A percentile compares a stretch with the other conserved stretches of the same genome.
phyloP scores from a whole-genome alignment of 2,329 filamentous ascomycete genomes.

The Penicillium corylophilum region DNA sequence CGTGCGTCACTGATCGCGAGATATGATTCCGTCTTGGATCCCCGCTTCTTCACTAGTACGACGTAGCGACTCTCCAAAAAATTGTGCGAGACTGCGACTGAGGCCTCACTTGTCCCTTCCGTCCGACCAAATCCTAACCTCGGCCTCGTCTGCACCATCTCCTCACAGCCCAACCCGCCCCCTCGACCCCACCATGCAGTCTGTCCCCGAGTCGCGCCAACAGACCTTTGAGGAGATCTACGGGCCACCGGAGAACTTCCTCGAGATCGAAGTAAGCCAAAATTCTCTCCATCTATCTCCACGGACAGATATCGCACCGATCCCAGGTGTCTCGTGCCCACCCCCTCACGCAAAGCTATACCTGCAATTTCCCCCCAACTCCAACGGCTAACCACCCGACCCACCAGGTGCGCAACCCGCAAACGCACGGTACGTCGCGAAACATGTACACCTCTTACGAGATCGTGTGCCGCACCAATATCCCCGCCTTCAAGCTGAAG shows the following conservation, averaged over 20 bases:
- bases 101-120: neutral
- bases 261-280: conserved; percentile 83
- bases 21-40: conserved; percentile 9
- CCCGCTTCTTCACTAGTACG: conserved; percentile 5
- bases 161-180: neutral
- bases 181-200: conserved; percentile 52
- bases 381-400: neutral
- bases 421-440: conserved; percentile 90
- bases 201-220: conserved; percentile 68
- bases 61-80: neutral
- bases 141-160: neutral
- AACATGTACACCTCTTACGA: conserved; percentile 99
- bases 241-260: conserved; percentile 95
- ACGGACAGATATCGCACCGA: neutral
- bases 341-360: neutral
- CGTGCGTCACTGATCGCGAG: conserved; percentile 12
- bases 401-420: conserved; percentile 79
- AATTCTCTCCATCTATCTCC: neutral
- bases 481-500: conserved; percentile 96
- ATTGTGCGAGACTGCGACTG: neutral
- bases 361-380: neutral
- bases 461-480: conserved; percentile 96
- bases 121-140: neutral
- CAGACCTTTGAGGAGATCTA: conserved; percentile 99
- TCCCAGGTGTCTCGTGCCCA: neutral